phyloP scores from a whole-genome alignment of 257 asterid genomes.

The Ocimum tenuiflorum region DNA sequence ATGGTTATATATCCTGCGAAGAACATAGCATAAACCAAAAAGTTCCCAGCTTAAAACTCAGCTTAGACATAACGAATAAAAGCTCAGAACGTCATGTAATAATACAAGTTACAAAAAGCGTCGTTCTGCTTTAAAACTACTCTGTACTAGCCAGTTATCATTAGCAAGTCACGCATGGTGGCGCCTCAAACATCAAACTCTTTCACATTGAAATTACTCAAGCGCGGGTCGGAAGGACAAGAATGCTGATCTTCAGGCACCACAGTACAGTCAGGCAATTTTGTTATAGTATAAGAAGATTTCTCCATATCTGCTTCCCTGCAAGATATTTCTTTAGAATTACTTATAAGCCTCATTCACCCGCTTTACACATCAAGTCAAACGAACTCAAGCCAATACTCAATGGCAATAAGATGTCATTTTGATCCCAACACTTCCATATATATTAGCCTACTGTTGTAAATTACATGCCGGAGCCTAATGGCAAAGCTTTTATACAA shows the following conservation, averaged over 20 bases:
- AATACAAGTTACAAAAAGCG: too few species aligned
- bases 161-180: too few species aligned
- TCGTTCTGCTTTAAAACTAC: too few species aligned
- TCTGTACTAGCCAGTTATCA: too few species aligned
- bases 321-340: background rate
- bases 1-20: background rate
- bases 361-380: background rate
- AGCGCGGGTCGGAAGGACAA: too few species aligned
- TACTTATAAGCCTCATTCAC: background rate
- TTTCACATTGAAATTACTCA: too few species aligned
- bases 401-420: background rate
- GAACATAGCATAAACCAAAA: too few species aligned
- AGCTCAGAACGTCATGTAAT: too few species aligned
- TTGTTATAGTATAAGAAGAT: background rate
- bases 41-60: background rate
- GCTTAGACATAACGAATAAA: too few species aligned
- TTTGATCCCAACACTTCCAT: background rate
- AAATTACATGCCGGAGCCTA: background rate
- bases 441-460: background rate
- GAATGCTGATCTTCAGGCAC: constrained; percentile 1
- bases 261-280: background rate
- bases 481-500: background rate
- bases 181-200: too few species aligned
- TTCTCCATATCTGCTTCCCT: constrained; percentile 19
- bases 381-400: background rate